Evolutionary conservation across 2,329 filamentous ascomycete genomes (phyloP), one percentile per base, ranked within the genome.

Genomic region (Pestalotiopsis sp.): DNA sequence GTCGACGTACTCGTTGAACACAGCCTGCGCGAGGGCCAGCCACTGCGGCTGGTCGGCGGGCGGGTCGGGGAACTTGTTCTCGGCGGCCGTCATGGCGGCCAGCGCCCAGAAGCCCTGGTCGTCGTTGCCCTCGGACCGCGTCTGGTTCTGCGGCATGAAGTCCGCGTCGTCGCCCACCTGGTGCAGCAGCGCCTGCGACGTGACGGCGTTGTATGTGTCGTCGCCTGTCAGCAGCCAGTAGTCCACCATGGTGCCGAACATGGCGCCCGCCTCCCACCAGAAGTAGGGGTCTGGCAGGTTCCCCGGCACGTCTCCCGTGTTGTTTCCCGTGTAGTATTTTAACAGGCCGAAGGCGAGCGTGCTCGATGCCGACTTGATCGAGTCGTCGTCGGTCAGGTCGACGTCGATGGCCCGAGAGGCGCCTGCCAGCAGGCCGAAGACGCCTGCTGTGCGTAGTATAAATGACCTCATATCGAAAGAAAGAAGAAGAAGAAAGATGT

Each of bases 21-120:
- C 88, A 2, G 86, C 88, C 72, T 90, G 87, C 2, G 88, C 88
- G 65, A 92, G 83, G 31, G 85, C 85, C n/a, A 91, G 81, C 90
- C 90, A 92, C 59, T 85, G 83, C 0, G 87, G 84, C 64, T 84
- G 71, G 9, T 79, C 81, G 0, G 78, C 68, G 0, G 83, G 81
- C 12, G 87, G 85, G 70, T 89, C 83, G 3, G 85, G 86, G 71
- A 88, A 91, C 60, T 86, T 87, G 66, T 85, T 82, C 76, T 92
- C 90, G 41, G 87, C 86, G 1, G 89, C 90, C 17, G 85, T 83
- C 75, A 92, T 85, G 12, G 87, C 88, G 2, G 89, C 87, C 76
- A 91, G 83, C 7, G 83, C 88, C 90, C 90, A 92, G 76, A 91
- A 91, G 6, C 86, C 83, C 77, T 88, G 86, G 69, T 88, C 87